phyloP scores from a whole-genome alignment of 805 yeast genomes.

The Kazachstania taianensis region DNA sequence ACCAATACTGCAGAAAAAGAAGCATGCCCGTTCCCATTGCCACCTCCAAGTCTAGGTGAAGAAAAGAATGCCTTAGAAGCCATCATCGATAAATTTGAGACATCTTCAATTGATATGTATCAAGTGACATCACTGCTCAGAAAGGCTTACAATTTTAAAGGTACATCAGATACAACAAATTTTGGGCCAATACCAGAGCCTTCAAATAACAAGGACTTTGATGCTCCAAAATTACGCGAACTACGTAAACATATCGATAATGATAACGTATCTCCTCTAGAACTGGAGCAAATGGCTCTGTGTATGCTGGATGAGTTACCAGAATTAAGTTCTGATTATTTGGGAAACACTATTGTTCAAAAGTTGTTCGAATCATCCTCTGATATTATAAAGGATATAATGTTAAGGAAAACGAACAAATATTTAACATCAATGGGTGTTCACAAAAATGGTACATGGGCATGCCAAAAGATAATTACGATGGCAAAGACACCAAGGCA shows the following conservation, averaged over 20 bases:
- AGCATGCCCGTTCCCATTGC: constrained; percentile 28
- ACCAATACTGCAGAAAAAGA: constrained; percentile 21
- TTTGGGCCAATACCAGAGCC: constrained; percentile 76
- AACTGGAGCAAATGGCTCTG: constrained; percentile 70
- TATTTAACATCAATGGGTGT: constrained; percentile 84
- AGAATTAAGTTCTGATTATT: constrained; percentile 80
- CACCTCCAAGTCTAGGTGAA: constrained; percentile 22
- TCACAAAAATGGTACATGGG: constrained; percentile 99
- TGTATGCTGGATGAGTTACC: constrained; percentile 85
- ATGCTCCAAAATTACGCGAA: constrained; percentile 82
- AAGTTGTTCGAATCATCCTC: constrained; percentile 69
- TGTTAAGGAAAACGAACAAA: constrained; percentile 70
- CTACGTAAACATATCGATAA: constrained; percentile 64
- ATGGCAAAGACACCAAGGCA: constrained; percentile 55
- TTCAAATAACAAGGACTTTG: constrained; percentile 55
- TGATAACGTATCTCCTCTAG: constrained; percentile 42
- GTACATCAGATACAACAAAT: constrained; percentile 37
- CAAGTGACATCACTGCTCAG: constrained; percentile 37
- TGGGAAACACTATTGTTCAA: constrained; percentile 94
- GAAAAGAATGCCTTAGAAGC: constrained; percentile 11
- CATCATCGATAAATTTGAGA: constrained; percentile 18
- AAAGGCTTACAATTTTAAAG: constrained; percentile 35
- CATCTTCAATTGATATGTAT: constrained; percentile 14
- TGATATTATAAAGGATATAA: constrained; percentile 61
- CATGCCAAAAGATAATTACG: constrained; percentile 89